Base-by-base conservation (phyloP, 371 early-diverging fungal genomes). In the Mucor saturninus region DNA sequence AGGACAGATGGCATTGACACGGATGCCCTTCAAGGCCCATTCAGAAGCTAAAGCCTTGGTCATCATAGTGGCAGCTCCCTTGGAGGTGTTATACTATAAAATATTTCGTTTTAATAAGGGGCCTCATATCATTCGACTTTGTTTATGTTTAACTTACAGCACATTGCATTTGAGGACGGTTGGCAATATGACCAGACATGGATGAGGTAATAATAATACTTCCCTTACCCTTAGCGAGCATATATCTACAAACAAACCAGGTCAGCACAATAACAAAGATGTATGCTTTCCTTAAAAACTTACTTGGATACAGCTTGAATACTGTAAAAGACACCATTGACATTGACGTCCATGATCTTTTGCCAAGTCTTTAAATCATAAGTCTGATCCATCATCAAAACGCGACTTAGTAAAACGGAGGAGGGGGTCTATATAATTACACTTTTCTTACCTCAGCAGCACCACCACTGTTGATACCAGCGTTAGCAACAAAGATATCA, bases 41-140 rank as follows among this genome's bases (percentile, higher is more conserved):
- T 81, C 82, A 52, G 61, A 56, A 37, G 79, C 82, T 10, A 81
- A 64, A 45, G 76, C 69, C 58, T 80, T 77, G 48, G 79, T 67
- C 82, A 81, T 73, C 73, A 77, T 72, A 59, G 81, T 85, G n/a
- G 83, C 84, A n/a, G 88, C 86, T 6, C 87, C 87, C 70, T 87
- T 87, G 29, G 86, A 83, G n/a, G 83, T 69, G 30, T 81, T 84
- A 56, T 87, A 81, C 79, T 79, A 65, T 37, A 10, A 40, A 29
- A 3, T 5, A 37, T n/a, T 8, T 28, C 4, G n/a, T 2, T 38
- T 52, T n/a, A 56, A 32, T 32, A 51, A 14, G 9, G 6, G 42
- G 26, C 8, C 35, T 49, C 31, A 3, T 15, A 15, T 30, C 26
- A 5, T 38, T 37, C 21, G 15, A 9, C 15, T 14, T 13, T 38